phyloP scores from a whole-genome alignment of 1,139 yeast species.

The Yamadazyma atlantica region DNA sequence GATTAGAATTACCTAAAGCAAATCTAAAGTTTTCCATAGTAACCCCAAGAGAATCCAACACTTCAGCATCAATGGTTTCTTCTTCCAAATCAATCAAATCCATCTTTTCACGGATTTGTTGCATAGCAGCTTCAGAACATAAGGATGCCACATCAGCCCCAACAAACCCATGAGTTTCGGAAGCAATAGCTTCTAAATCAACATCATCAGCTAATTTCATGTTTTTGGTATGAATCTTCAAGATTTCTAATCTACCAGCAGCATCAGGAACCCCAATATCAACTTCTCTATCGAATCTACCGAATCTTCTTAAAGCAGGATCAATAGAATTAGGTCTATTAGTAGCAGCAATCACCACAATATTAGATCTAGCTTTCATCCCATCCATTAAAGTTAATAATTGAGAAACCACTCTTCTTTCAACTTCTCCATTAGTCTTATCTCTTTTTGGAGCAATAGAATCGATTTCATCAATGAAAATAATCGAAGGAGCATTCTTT shows the following conservation, averaged over 20 bases:
- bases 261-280: constrained; percentile 99
- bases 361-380: constrained; percentile 97
- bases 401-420: constrained; percentile 96
- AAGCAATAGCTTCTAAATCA: constrained; percentile 82
- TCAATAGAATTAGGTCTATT: constrained; percentile 98
- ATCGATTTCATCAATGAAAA: constrained; percentile 97
- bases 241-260: constrained; percentile 94
- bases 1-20: constrained; percentile 96
- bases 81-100: constrained; percentile 96
- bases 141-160: constrained; percentile 84
- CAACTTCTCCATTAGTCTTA: constrained; percentile 98
- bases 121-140: constrained; percentile 96
- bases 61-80: constrained; percentile 97
- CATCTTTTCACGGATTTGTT: constrained; percentile 98
- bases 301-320: constrained; percentile 97
- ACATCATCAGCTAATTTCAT: constrained; percentile 96
- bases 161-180: constrained; percentile 92
- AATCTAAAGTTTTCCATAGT: constrained; percentile 99
- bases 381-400: constrained; percentile 97
- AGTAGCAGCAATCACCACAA: constrained; percentile 86
- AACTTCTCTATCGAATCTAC: constrained; percentile 98
- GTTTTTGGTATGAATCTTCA: constrained; percentile 85
- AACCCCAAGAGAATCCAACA: constrained; percentile 93
- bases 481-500: constrained; percentile 95
- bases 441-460: constrained; percentile 99